These are phyloP conservation scores for Lippia alba DNA, from an alignment of 305 asterid species.

Conservation along the genomic window DNA sequence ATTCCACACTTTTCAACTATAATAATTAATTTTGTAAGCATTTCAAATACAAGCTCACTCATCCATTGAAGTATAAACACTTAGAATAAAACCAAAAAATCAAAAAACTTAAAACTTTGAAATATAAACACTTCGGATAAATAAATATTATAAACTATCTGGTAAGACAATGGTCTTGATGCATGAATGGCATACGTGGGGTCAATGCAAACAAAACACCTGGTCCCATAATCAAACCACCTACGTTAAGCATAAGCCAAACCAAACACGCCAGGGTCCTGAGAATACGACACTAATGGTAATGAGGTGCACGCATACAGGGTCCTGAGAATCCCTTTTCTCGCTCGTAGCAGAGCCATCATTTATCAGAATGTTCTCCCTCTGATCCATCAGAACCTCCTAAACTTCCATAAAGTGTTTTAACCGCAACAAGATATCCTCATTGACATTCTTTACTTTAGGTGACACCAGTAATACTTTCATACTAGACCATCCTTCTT, in stretches of 20 bases:
- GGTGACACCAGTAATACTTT: conserved; percentile 29
- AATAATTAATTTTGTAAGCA: no score
- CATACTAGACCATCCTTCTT: conserved; percentile 15
- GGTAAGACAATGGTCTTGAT: no score
- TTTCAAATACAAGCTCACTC: no score
- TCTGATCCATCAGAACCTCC: background rate
- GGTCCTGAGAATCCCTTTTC: conserved; percentile 12
- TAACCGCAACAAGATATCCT: conserved; percentile 30
- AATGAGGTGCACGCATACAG: conserved; percentile 28
- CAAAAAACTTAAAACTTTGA: no score
- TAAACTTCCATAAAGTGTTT: conserved; percentile 25
- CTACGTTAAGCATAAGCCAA: conserved; percentile 36
- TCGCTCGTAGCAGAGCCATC: background rate
- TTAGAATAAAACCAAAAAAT: no score
- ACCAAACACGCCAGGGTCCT: conserved; percentile 23
- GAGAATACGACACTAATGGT: conserved; percentile 36
- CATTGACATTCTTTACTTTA: conserved; percentile 24
- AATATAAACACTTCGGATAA: no score
- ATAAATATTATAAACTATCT: no score
- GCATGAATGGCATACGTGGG: no score
- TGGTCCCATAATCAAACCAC: no score
- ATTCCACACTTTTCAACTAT: no score
- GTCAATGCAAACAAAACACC: no score
- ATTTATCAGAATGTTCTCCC: conserved; percentile 10
- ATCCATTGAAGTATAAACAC: no score